phyloP scores from a whole-genome alignment of 1,139 yeast species.

The Debaryomyces psychrophilus region DNA sequence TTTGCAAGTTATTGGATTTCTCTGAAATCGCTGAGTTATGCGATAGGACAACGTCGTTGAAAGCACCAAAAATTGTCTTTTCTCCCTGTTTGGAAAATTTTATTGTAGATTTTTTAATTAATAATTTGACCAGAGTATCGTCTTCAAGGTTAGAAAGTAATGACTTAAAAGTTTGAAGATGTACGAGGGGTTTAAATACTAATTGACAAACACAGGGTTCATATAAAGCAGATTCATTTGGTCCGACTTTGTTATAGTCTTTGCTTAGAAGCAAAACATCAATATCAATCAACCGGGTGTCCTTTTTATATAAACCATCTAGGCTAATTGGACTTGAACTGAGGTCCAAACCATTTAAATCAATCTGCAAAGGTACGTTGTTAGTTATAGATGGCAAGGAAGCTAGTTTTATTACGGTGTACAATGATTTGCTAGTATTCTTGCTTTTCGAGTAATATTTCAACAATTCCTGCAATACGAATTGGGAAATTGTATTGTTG shows the following conservation, averaged over 20 bases:
- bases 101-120: conserved; percentile 18
- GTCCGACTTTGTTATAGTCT: conserved; percentile 2
- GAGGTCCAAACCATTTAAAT: background rate
- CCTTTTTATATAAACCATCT: background rate
- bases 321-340: background rate
- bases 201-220: conserved; percentile 28
- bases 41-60: conserved; percentile 11
- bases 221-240: conserved; percentile 20
- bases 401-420: conserved; percentile 16
- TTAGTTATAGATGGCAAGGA: background rate
- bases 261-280: conserved; percentile 20
- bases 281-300: conserved; percentile 16
- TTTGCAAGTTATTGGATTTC: background rate
- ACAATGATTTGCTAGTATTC: conserved; percentile 4
- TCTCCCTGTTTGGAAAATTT: conserved; percentile 13
- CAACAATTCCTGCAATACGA: conserved; percentile 16
- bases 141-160: conserved; percentile 15
- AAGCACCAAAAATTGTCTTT: conserved; percentile 6
- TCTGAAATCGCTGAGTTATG: background rate
- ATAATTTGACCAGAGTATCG: conserved; percentile 13
- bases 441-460: conserved; percentile 14
- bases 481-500: conserved; percentile 10
- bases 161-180: conserved; percentile 14
- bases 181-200: conserved; percentile 16
- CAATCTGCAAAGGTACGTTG: background rate